Conservation (phyloP, 148 eudicot species). For the Talinum fruticosum region DNA sequence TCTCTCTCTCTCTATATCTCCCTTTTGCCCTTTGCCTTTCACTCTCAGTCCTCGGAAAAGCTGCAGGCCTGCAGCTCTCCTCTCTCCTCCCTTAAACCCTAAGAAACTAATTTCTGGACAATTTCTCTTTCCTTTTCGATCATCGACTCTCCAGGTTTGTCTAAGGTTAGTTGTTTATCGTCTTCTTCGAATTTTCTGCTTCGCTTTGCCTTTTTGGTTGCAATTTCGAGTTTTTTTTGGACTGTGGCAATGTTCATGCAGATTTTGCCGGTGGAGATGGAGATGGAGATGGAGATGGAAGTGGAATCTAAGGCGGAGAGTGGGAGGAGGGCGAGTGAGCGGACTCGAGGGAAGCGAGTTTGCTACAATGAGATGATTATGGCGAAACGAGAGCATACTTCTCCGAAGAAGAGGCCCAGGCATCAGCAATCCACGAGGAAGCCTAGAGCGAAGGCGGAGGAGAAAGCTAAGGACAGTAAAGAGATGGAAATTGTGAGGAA, state of each 20-base stretch:
- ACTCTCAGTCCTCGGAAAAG: neutral
- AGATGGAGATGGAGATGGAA: constrained; percentile 7
- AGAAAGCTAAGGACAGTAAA: neutral
- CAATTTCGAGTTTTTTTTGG: neutral
- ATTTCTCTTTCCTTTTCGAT: neutral
- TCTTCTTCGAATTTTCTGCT: neutral
- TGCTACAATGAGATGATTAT: constrained; percentile 20
- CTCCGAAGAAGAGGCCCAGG: constrained; percentile 15
- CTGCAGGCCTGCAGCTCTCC: neutral
- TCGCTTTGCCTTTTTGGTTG: neutral
- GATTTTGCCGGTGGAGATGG: neutral
- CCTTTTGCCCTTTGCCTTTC: neutral
- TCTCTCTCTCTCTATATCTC: neutral
- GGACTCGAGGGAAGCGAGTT: constrained; percentile 20
- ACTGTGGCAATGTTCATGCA: neutral
- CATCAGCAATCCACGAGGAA: constrained; percentile 12
- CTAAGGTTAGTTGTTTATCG: neutral
- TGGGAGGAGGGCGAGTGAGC: constrained; percentile 35
- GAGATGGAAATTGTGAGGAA: constrained; percentile 12
- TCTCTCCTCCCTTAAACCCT: neutral
- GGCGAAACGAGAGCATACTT: neutral
- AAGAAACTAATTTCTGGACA: neutral
- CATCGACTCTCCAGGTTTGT: neutral
- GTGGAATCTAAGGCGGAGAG: neutral
- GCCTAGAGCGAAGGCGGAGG: neutral